phyloP scores from a whole-genome alignment of 2,329 filamentous ascomycete genomes.

The Periconia macrospinosa region DNA sequence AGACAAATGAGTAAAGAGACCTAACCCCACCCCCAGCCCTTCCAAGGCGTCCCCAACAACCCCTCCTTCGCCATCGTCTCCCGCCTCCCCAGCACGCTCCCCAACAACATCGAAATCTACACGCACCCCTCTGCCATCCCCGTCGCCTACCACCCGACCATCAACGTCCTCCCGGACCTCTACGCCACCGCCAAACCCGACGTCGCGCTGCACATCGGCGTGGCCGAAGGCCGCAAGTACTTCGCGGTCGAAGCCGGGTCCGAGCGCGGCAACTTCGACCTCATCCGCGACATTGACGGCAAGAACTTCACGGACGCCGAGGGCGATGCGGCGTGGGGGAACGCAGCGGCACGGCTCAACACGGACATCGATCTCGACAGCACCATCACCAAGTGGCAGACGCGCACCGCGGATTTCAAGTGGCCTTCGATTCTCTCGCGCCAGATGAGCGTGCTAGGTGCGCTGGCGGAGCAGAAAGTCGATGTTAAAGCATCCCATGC shows the following conservation, averaged over 20 bases:
- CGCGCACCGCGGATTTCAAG: conserved; percentile 5
- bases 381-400: conserved; percentile 14
- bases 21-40: conserved; percentile 59
- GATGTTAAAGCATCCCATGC: not conserved
- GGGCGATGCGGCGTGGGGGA: conserved; percentile 26
- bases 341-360: conserved; percentile 20
- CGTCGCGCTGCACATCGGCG: conserved; percentile 75
- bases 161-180: conserved; percentile 64
- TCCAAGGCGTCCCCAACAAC: conserved; percentile 71
- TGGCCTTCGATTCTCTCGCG: conserved; percentile 4
- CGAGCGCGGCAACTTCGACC: conserved; percentile 69
- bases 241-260: conserved; percentile 73
- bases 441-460: not conserved
- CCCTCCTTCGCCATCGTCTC: conserved; percentile 79
- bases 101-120: conserved; percentile 57
- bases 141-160: conserved; percentile 70
- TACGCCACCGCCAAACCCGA: conserved; percentile 59
- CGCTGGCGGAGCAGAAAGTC: not conserved
- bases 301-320: conserved; percentile 25
- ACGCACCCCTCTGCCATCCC: conserved; percentile 68
- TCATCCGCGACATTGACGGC: conserved; percentile 67
- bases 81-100: conserved; percentile 58
- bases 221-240: conserved; percentile 66
- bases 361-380: conserved; percentile 20
- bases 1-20: not conserved